Evolutionary conservation across 2,329 filamentous ascomycete species (phyloP), one percentile per base, ranked within the genome.

Genomic region (Sporothrix schenckii): DNA sequence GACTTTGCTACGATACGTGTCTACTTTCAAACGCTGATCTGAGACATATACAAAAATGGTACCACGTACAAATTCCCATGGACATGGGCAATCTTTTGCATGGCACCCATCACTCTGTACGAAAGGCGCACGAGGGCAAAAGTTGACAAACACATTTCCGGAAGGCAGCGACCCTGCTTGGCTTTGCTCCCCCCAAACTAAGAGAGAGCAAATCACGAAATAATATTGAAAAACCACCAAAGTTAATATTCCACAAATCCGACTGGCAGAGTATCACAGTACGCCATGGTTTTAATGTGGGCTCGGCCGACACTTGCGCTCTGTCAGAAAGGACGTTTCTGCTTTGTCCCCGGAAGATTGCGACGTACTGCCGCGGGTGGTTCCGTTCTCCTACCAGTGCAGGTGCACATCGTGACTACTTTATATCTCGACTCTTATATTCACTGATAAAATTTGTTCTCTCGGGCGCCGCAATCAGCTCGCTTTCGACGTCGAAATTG

Each of bases 11-110:
- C 4, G 34, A 34, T 9, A 34, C 34, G 6, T 7, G 34, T 34
- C 34, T 34, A 34, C 34, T 9, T 34, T 9, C 34, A 34, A 34
- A 56, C 21, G 34, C 56, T 60, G 56, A 60, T 19, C 56, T 60
- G 30, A 60, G 56, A 60, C 56, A 60, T 60, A 34, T 30, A 41
- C 56, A 60, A 60, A 54, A 19, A 34, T 14, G 16, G 50, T 27
- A 14, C 50, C 27, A 53, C 9, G 24, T 13, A 2, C 50, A 53
- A 53, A 7, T 10, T 4, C 16, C 21, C 27, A 14, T 3, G 4
- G 10, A 14, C n/a, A 24, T 16, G 2, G 21, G 10, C 44, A 49
- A 5, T 16, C 24, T 30, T 54, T 54, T 16, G 11, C 50, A 53
- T 9, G 34, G 34, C 34, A 5, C 34, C 34, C 34, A 34, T 34